These are phyloP conservation scores for Neostapfia colusana DNA, from an alignment of 176 grass and related monocot species.

Conservation along the genomic window DNA sequence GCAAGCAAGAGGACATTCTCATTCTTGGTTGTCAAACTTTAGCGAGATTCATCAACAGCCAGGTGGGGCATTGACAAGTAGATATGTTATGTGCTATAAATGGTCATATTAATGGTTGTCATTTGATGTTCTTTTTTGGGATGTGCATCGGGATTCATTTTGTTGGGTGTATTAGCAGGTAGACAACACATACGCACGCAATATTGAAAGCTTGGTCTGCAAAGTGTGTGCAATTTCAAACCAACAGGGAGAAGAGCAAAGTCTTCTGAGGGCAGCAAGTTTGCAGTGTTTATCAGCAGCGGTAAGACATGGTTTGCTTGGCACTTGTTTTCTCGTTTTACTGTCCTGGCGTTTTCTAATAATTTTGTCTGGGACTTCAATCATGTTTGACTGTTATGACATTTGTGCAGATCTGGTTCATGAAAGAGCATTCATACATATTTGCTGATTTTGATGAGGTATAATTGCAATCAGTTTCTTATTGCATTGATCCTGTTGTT, in stretches of 20 bases:
- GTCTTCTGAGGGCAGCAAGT: constrained; percentile 64
- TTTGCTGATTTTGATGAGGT: constrained; percentile 92
- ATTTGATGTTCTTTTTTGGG: constrained; percentile 14
- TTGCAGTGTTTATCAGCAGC: constrained; percentile 86
- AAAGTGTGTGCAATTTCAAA: constrained; percentile 75
- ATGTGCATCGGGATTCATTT: background rate
- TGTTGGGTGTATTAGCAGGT: constrained; percentile 46
- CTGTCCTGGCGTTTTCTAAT: background rate
- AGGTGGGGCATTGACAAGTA: constrained; percentile 47
- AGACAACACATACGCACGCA: constrained; percentile 84
- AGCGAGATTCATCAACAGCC: constrained; percentile 82
- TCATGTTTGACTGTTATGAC: constrained; percentile 16
- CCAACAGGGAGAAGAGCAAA: constrained; percentile 60
- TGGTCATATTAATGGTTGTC: background rate
- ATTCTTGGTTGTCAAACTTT: constrained; percentile 95
- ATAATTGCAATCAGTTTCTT: constrained; percentile 32
- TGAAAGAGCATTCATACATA: constrained; percentile 82
- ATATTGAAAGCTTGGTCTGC: constrained; percentile 74
- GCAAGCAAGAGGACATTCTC: constrained; percentile 81
- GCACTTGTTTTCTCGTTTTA: constrained; percentile 6
- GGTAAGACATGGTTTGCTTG: constrained; percentile 45
- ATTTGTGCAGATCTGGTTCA: constrained; percentile 78
- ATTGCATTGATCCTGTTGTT: constrained; percentile 1
- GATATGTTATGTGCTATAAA: constrained; percentile 13
- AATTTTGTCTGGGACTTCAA: constrained; percentile 14